Evolutionary conservation across 192 early-diverging fungal genomes (phyloP).

Genomic region (Coemansia aciculifera): DNA sequence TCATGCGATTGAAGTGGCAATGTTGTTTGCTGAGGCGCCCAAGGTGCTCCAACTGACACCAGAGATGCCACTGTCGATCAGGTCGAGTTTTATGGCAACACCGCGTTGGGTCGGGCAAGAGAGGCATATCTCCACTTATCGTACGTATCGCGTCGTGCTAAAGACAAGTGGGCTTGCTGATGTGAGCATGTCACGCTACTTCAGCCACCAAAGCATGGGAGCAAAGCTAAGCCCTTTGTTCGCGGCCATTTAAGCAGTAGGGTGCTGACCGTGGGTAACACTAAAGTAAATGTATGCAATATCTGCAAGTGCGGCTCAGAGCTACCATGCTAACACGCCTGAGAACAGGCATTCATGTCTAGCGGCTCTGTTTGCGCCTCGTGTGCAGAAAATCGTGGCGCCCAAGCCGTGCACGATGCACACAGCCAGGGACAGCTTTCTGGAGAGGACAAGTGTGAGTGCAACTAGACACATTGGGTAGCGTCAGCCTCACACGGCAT

Average conservation of each 20-base stretch:
- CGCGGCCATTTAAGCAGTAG: background rate
- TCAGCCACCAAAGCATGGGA: slow-evolving; percentile 8
- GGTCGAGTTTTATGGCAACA: background rate
- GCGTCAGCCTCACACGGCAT: background rate
- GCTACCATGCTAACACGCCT: background rate
- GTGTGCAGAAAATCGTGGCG: slow-evolving; percentile 1
- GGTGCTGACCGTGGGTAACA: background rate
- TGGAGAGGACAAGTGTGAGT: background rate
- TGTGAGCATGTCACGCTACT: background rate
- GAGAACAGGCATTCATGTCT: background rate
- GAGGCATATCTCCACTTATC: background rate
- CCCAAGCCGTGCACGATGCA: background rate
- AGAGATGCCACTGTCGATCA: background rate
- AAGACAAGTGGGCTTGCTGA: background rate
- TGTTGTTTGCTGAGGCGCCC: slow-evolving; percentile 31
- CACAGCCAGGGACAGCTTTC: background rate
- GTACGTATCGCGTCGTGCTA: background rate
- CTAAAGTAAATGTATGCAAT: background rate
- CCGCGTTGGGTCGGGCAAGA: background rate
- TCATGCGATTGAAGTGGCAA: slow-evolving; percentile 63
- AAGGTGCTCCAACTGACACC: slow-evolving; percentile 45
- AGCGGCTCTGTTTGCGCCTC: background rate
- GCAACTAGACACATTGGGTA: background rate
- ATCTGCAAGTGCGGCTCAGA: background rate
- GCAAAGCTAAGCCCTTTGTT: background rate